Evolutionary conservation across 306 rosid genomes (phyloP).

Genomic region (Inga laurina): DNA sequence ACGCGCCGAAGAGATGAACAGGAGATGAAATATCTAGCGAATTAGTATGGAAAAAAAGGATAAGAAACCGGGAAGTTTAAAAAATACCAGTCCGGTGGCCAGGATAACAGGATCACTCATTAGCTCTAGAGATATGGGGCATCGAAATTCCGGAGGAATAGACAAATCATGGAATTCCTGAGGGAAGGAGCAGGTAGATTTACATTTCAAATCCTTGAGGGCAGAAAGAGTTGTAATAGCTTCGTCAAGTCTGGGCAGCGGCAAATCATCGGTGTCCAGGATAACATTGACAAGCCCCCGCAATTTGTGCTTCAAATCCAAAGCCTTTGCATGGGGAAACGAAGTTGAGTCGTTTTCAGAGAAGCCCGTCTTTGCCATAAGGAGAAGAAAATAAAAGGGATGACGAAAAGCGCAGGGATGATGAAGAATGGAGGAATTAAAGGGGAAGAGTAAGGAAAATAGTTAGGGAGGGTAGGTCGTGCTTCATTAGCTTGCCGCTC

Average conservation of each 20-base stretch:
- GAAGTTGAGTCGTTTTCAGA: background rate
- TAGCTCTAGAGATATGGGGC: conserved; percentile 76
- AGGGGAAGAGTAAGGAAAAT: background rate
- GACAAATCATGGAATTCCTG: conserved; percentile 29
- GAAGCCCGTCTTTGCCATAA: conserved; percentile 46
- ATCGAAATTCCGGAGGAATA: conserved; percentile 60
- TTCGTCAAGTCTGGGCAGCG: conserved; percentile 38
- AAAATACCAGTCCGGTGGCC: conserved; percentile 74
- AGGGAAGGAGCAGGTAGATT: conserved; percentile 8
- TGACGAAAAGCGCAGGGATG: background rate
- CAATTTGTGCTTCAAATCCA: conserved; percentile 57
- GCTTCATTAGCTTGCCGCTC: background rate
- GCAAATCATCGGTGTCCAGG: conserved; percentile 50
- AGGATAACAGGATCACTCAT: conserved; percentile 83
- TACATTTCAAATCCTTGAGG: conserved; percentile 45
- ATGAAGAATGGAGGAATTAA: background rate
- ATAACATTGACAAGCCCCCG: conserved; percentile 47
- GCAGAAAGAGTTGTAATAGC: conserved; percentile 52
- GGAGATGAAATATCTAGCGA: background rate
- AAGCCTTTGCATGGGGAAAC: background rate
- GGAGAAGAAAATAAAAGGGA: background rate
- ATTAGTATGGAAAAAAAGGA: background rate
- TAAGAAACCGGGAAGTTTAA: background rate
- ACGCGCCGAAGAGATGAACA: background rate
- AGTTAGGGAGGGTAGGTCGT: background rate